Evolutionary conservation across 2,329 filamentous ascomycete species (phyloP), one percentile per base, ranked within the genome.

Genomic region (Huntiella savannae): DNA sequence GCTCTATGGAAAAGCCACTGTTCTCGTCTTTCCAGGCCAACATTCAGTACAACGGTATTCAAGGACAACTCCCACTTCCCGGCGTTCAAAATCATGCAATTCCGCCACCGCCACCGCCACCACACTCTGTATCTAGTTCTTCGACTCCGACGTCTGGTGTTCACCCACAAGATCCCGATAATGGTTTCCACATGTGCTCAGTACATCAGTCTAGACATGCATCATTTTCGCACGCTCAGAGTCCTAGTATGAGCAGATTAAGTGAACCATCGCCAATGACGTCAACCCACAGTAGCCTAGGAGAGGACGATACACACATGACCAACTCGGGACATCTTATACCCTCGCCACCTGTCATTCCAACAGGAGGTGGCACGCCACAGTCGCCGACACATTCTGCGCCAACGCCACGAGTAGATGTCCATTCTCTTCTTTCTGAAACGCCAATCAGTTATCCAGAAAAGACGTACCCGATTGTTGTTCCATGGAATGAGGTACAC

Each of bases 361-460:
- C 22, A 28, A 28, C 22, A 38, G n/a, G 13, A 12, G 13, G n/a
- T 17, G 13, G 13, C 35, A 38, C 35, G n/a, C 16, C 35, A 38
- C 16, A 15, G 13, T 38, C 22, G 3, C 12, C 19, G 7, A 28
- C 12, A 32, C 40, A 41, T 50, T 54, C 11, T 55, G 40, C 19
- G 55, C 55, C 12, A 53, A 57, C 16, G 52, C 52, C 3, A 43
- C 57, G 74, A 12, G 62, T 82, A 16, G 80, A 77, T 6, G 76
- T 83, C 32, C 74, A 73, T 53, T 81, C 77, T 10, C 59, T 83
- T 5, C 61, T 83, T 4, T 70, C 70, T 2, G 66, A 70, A 12
- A 64, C 70, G 13, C 61, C 67, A 15, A 13, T 47, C 15, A 42
- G 12, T 10, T 49, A 47, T 34, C 40, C 48, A 3, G n/a, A 46